phyloP scores from a whole-genome alignment of 805 yeast genomes.

The Teunomyces aglyptinius region DNA sequence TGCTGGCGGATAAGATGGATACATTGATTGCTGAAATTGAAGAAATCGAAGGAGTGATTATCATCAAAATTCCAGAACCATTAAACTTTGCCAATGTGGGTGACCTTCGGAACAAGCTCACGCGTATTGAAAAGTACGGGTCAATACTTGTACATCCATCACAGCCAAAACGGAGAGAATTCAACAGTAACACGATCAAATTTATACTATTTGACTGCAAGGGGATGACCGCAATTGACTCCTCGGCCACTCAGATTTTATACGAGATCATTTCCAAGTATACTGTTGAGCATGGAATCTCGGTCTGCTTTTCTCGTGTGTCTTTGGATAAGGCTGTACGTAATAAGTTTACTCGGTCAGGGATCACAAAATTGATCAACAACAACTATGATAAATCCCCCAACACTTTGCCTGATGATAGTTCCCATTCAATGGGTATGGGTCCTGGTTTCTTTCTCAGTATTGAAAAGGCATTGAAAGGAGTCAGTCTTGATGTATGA shows the following conservation, averaged over 20 bases:
- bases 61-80: slow-evolving; percentile 85
- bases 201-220: slow-evolving; percentile 71
- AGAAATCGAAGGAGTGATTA: slow-evolving; percentile 67
- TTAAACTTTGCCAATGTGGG: slow-evolving; percentile 83
- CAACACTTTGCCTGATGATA: slow-evolving; percentile 13
- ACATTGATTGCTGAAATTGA: slow-evolving; percentile 31
- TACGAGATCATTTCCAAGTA: slow-evolving; percentile 59
- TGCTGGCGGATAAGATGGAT: slow-evolving; percentile 5
- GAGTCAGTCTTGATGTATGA: slow-evolving; percentile 27
- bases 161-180: slow-evolving; percentile 48
- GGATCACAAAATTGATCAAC: slow-evolving; percentile 41
- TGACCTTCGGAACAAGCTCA: slow-evolving; percentile 64
- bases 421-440: slow-evolving; percentile 16
- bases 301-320: slow-evolving; percentile 61
- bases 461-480: slow-evolving; percentile 56
- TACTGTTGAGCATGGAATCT: slow-evolving; percentile 46
- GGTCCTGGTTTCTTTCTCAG: slow-evolving; percentile 43
- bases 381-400: slow-evolving; percentile 12
- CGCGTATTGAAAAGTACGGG: slow-evolving; percentile 74
- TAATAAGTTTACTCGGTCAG: slow-evolving; percentile 51
- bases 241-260: slow-evolving; percentile 75
- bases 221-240: slow-evolving; percentile 80
- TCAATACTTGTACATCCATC: slow-evolving; percentile 77
- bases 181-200: slow-evolving; percentile 40
- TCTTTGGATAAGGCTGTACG: slow-evolving; percentile 49